A percentile compares a stretch with the other conserved stretches of the same genome.
These are phyloP conservation scores for Tolypocladium sp. DNA, from an alignment of 2,329 filamentous ascomycete genomes.

Conservation along the genomic window DNA sequence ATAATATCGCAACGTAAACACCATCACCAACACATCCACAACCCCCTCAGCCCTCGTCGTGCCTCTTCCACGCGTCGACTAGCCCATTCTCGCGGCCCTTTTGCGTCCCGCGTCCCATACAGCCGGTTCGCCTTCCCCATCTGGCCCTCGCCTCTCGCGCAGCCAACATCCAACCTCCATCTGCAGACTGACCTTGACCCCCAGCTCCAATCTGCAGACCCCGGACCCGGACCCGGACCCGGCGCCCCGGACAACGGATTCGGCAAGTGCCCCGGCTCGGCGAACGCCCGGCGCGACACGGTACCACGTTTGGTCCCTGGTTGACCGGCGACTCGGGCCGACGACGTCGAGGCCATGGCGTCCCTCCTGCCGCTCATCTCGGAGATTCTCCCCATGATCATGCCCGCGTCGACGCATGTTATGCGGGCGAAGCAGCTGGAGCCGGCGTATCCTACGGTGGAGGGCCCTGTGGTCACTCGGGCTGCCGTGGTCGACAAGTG, in stretches of 20 bases:
- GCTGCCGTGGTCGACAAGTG: slow-evolving; percentile 56
- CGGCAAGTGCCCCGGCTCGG: background rate
- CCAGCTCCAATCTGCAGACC: background rate
- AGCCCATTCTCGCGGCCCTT: background rate
- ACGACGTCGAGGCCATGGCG: slow-evolving; percentile 28
- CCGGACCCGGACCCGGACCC: background rate
- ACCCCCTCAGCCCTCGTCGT: background rate
- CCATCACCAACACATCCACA: background rate
- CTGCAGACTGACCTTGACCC: no score
- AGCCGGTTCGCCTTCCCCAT: background rate
- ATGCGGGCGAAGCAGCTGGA: slow-evolving; percentile 38
- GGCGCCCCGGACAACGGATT: background rate
- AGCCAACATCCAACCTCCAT: background rate
- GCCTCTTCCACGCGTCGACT: background rate
- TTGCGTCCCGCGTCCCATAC: background rate
- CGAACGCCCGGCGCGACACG: background rate
- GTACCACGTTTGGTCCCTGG: background rate
- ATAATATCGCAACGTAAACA: background rate
- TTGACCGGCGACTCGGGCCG: background rate
- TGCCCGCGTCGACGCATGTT: slow-evolving; percentile 49
- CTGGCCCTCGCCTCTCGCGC: background rate
- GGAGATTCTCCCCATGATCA: slow-evolving; percentile 50
- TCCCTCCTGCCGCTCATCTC: slow-evolving; percentile 45
- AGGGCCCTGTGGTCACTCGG: slow-evolving; percentile 23
- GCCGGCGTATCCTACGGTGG: slow-evolving; percentile 22